Conservation (phyloP, 108 stramenopile species). For the Poteriospumella lacustris region DNA sequence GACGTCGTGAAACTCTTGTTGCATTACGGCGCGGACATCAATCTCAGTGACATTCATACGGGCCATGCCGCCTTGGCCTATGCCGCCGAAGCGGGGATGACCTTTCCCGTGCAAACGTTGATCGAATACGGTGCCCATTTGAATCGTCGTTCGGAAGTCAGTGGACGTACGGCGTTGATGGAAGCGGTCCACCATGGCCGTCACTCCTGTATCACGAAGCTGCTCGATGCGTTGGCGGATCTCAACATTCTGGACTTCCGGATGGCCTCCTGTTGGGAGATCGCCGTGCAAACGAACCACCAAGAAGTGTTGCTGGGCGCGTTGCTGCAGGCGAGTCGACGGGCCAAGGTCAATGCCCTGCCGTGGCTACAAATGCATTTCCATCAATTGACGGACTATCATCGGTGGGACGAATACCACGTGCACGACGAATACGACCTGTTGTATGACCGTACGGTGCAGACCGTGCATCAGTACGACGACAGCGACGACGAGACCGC, state of each 20-base stretch:
- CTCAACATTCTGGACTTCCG: neutral
- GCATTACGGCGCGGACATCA: neutral
- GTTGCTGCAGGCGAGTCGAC: neutral
- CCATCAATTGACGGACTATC: neutral
- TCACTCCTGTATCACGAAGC: neutral
- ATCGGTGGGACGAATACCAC: no score
- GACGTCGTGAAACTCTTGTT: neutral
- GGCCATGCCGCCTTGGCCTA: neutral
- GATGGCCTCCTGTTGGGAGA: neutral
- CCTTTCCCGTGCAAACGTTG: neutral
- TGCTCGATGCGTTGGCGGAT: neutral
- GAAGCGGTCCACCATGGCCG: neutral
- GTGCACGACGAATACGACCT: no score
- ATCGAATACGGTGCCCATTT: neutral
- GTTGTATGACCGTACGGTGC: no score
- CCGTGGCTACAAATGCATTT: neutral
- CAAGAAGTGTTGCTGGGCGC: neutral
- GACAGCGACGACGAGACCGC: no score
- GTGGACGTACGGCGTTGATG: neutral
- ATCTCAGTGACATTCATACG: neutral
- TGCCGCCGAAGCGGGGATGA: neutral
- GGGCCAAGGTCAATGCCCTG: constrained; percentile 1
- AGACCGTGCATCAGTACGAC: no score
- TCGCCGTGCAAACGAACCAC: neutral
- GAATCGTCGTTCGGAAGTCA: neutral